phyloP scores from a whole-genome alignment of 2,329 filamentous ascomycete genomes.

The Aulographum hederae region DNA sequence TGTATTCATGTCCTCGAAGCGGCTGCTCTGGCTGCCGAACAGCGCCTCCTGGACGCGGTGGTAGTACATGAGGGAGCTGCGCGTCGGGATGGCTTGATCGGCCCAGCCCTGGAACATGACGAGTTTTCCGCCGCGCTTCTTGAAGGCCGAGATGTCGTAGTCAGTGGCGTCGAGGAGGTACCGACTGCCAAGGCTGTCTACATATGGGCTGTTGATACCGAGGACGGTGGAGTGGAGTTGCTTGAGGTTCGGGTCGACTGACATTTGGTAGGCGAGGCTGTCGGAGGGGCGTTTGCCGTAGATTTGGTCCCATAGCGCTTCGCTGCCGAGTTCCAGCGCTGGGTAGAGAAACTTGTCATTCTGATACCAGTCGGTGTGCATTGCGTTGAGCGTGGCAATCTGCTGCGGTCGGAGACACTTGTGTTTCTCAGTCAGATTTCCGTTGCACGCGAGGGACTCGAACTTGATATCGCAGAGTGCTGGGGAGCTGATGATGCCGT shows the following conservation, averaged over 20 bases:
- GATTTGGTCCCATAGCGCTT: neutral
- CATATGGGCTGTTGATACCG: no score
- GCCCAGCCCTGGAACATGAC: constrained; percentile 13
- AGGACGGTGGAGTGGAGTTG: no score
- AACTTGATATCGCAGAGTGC: neutral
- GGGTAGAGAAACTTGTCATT: neutral
- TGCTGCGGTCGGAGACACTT: neutral
- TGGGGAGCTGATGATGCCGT: neutral
- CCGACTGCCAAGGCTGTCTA: no score
- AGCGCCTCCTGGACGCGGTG: constrained; percentile 10
- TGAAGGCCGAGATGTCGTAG: constrained; percentile 11
- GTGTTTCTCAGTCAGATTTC: no score
- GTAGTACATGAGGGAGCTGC: constrained; percentile 11
- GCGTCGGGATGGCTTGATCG: constrained; percentile 11
- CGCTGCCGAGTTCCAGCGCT: neutral
- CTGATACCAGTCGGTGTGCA: neutral
- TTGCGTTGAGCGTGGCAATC: neutral
- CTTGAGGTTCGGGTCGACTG: no score
- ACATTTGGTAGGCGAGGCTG: no score
- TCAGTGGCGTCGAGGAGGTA: constrained; percentile 7
- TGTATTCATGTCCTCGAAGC: constrained; percentile 17
- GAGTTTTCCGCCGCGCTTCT: constrained; percentile 11
- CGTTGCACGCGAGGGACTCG: neutral
- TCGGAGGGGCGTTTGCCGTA: no score
- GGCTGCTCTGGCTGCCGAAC: constrained; percentile 12